phyloP scores from a whole-genome alignment of 2,329 filamentous ascomycete species.

The Neofusicoccum sp. region DNA sequence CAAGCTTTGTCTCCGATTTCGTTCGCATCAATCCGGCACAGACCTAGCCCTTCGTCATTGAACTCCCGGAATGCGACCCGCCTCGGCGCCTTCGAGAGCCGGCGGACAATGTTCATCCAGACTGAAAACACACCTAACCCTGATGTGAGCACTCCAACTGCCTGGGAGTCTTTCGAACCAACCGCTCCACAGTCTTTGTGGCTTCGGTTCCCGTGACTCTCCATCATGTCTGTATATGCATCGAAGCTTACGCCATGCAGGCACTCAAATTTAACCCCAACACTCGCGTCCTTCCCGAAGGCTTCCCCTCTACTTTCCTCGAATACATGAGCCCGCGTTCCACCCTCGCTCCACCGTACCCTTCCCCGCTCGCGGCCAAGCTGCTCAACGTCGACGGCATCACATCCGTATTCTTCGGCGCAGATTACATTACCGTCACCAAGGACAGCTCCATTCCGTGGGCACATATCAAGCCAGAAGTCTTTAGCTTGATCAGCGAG shows the following conservation, averaged over 20 bases:
- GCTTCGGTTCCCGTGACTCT: not conserved
- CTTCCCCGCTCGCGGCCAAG: constrained; percentile 85
- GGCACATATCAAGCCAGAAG: constrained; percentile 92
- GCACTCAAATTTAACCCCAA: constrained; percentile 94
- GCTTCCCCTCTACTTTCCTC: constrained; percentile 72
- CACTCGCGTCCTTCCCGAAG: constrained; percentile 75
- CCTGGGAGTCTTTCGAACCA: not conserved
- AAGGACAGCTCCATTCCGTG: constrained; percentile 86
- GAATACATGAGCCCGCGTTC: constrained; percentile 89
- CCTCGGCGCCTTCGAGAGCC: constrained; percentile 17
- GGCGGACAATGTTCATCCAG: constrained; percentile 92
- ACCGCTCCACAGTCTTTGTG: not conserved
- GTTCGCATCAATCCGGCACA: constrained; percentile 30
- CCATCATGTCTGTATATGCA: not conserved
- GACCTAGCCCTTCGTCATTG: constrained; percentile 31
- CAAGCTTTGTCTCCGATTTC: constrained; percentile 31
- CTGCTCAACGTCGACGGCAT: constrained; percentile 93
- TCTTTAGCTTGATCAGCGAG: constrained; percentile 94
- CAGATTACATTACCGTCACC: constrained; percentile 94
- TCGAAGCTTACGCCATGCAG: constrained; percentile 26
- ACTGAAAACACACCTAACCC: constrained; percentile 91
- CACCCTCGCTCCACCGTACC: constrained; percentile 83
- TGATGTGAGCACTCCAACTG: constrained; percentile 50
- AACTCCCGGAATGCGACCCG: constrained; percentile 16
- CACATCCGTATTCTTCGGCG: constrained; percentile 90